Percentiles rank a stretch among this genome's conserved stretches.
Evolutionary conservation across 23 red algal genomes (phyloP).

Genomic region (Gracilaria gracilis): DNA sequence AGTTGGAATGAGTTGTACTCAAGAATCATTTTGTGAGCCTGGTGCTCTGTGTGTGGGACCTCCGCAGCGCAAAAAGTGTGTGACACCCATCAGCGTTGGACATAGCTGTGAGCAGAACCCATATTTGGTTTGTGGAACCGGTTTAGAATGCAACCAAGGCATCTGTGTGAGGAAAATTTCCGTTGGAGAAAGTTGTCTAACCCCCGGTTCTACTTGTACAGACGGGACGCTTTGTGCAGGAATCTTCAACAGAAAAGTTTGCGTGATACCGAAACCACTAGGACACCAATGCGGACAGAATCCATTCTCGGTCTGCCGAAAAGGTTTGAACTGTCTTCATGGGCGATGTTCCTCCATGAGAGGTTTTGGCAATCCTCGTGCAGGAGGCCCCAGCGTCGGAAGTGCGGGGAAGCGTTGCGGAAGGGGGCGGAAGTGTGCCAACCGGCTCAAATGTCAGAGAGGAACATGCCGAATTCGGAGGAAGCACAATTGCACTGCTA

Average conservation of each 20-base stretch:
- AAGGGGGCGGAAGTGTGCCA: neutral
- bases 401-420: neutral
- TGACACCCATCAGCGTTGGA: neutral
- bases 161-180: slow-evolving; percentile 16
- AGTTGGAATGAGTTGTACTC: neutral
- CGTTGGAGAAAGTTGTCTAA: neutral
- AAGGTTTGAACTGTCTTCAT: slow-evolving; percentile 2
- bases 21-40: neutral
- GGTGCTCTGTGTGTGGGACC: slow-evolving; percentile 29
- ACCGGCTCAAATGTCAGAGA: slow-evolving; percentile 6
- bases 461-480: slow-evolving; percentile 19
- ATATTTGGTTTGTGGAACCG: slow-evolving; percentile 27
- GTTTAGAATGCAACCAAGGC: slow-evolving; percentile 29
- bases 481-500: neutral
- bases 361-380: neutral
- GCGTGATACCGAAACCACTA: slow-evolving; percentile 21
- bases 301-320: neutral
- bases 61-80: slow-evolving; percentile 16
- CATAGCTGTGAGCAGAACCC: slow-evolving; percentile 25
- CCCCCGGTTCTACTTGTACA: neutral
- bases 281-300: slow-evolving; percentile 10
- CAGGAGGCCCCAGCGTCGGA: neutral
- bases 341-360: neutral
- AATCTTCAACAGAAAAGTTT: neutral
- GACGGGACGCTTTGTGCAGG: slow-evolving; percentile 45